Percentiles rank a stretch among this genome's conserved stretches.
These are phyloP conservation scores for Saussurea involucrata DNA, from an alignment of 129 eudicot genomes.

Conservation along the genomic window DNA sequence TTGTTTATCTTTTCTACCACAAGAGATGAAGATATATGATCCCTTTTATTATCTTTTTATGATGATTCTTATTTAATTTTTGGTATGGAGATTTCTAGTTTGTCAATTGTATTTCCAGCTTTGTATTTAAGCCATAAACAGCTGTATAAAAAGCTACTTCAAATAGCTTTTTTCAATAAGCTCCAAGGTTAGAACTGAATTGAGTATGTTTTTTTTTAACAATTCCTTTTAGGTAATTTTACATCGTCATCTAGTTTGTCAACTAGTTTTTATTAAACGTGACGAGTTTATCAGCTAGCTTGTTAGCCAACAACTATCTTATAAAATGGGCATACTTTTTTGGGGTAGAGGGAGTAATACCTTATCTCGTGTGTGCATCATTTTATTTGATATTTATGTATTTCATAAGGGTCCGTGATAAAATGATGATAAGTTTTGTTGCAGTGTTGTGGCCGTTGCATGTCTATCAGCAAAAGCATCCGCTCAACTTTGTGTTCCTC, in stretches of 20 bases:
- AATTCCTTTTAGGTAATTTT: not conserved
- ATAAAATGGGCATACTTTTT: not conserved
- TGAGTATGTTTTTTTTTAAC: not conserved
- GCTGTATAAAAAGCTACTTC: not conserved
- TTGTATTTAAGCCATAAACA: not conserved
- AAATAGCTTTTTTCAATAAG: not conserved
- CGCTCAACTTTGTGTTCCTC: conserved; percentile 82
- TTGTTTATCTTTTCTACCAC: not conserved
- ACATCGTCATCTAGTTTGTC: not conserved
- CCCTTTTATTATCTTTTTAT: not conserved
- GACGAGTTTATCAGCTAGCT: not conserved
- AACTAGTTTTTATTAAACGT: no score
- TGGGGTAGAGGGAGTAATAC: not conserved
- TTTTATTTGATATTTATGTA: not conserved
- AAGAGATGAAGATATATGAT: not conserved
- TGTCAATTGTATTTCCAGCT: not conserved
- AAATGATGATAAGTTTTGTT: not conserved
- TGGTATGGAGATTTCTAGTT: not conserved
- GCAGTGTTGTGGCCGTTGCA: conserved; percentile 97
- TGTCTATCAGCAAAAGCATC: conserved; percentile 92
- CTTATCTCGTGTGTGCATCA: not conserved
- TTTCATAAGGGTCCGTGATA: not conserved
- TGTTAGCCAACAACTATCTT: not conserved
- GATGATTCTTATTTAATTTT: not conserved
- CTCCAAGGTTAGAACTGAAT: not conserved